phyloP scores from a whole-genome alignment of 306 rosid genomes.

The Sicyos baderoa region DNA sequence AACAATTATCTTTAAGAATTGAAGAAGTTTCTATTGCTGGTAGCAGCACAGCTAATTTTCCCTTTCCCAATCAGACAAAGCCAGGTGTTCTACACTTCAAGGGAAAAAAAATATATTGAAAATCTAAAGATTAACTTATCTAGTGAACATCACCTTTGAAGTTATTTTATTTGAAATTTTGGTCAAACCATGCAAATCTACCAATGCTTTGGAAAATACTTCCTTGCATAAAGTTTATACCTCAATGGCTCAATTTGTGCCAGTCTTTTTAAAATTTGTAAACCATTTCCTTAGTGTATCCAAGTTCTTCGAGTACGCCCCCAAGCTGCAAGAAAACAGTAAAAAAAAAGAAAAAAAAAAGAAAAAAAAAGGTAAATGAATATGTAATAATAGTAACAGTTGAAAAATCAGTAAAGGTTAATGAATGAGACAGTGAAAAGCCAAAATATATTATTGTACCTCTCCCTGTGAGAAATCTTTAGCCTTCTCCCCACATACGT shows the following conservation, averaged over 20 bases:
- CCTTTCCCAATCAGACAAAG: neutral
- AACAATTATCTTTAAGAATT: no score
- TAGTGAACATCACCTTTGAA: neutral
- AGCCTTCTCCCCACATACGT: conserved; percentile 87
- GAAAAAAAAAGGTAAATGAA: neutral
- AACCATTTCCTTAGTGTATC: conserved; percentile 92
- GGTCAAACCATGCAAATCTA: neutral
- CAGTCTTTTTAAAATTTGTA: conserved; percentile 61
- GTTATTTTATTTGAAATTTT: conserved; percentile 10
- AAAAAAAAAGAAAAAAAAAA: no score
- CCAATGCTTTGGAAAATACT: neutral
- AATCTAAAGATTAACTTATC: neutral
- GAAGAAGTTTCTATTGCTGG: neutral
- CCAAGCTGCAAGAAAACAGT: conserved; percentile 49
- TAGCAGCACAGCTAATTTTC: neutral
- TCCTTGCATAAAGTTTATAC: conserved; percentile 5
- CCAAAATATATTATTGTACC: conserved; percentile 33
- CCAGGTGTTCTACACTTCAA: neutral
- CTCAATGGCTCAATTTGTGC: conserved; percentile 1
- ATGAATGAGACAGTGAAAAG: neutral
- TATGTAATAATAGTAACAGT: neutral
- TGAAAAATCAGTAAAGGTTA: neutral
- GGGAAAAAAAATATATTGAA: neutral
- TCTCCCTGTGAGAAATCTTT: conserved; percentile 88
- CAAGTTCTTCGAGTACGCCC: conserved; percentile 78